A percentile compares a stretch with the other conserved stretches of the same genome.
Evolutionary conservation across 345 rosid genomes (phyloP).

Genomic region (Rhodamnia rubescens): DNA sequence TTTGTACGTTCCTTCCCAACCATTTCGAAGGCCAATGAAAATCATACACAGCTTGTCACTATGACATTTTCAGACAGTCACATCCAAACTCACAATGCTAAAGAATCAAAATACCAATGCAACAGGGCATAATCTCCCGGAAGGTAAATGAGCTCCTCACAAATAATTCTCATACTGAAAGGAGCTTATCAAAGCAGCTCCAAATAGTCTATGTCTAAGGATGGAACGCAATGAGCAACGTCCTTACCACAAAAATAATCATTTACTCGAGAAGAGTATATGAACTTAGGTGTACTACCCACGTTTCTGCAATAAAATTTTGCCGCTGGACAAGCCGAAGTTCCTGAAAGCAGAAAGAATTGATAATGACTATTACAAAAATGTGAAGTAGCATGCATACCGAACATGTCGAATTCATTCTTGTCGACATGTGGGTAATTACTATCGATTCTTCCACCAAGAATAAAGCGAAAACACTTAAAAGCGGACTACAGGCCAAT

Average conservation of each 20-base stretch:
- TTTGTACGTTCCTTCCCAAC: neutral
- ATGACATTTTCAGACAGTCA: neutral
- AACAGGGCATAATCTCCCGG: neutral
- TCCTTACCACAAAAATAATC: conserved; percentile 49
- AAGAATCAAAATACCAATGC: neutral
- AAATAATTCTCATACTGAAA: neutral
- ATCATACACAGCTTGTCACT: neutral
- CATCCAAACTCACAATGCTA: neutral
- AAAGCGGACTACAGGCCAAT: neutral
- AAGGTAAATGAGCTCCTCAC: neutral
- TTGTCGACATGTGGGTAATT: neutral
- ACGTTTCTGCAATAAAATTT: conserved; percentile 56
- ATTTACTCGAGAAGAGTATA: conserved; percentile 47
- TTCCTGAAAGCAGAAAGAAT: conserved; percentile 38
- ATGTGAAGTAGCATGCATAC: neutral
- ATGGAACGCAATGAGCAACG: neutral
- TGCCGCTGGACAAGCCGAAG: conserved; percentile 53
- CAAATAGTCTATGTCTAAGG: neutral
- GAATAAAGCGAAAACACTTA: neutral
- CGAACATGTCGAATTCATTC: neutral
- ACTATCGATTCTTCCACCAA: neutral
- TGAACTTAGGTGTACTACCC: conserved; percentile 47
- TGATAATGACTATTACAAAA: neutral
- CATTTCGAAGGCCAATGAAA: neutral
- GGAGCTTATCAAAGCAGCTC: neutral